Evolutionary conservation across 1,139 yeast species (phyloP), one percentile per base, ranked within the genome.

Genomic region (Trichomonascaceae sp.): DNA sequence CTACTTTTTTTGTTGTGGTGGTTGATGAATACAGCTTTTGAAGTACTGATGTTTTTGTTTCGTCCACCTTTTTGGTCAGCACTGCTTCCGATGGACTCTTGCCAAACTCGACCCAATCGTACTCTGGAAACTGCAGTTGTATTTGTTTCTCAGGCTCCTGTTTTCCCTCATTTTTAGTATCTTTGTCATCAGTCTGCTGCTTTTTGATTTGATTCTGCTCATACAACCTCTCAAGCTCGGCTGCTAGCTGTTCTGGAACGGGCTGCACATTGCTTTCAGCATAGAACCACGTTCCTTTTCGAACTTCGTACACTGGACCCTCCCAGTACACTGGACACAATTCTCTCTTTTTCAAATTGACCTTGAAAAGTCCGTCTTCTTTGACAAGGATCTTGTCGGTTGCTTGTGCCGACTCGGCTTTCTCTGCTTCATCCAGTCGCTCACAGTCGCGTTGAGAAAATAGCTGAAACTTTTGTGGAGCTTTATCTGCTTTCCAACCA

Each of bases 231-330:
- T 87, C 97, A 14, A 87, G 50, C 35, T 70, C 73, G 2, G 62
- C 58, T 0, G 93, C 62, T 3, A 77, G 38, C 1, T 57, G 53
- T 5, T 61, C 62, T 3, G 67, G 55, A 17, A 84, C 56, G 0
- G 96, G 96, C 4, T 54, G 50, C 16, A 53, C 42, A 22, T 48
- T 43, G 26, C 51, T 46, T 35, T 70, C 71, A 4, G 69, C 54
- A 32, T 65, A 61, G 50, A 82, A 84, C 98, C 98, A 87, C 1
- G 74, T 56, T 0, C 95, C 95, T 33, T 97, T 60, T 26, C 95
- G 64, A 1, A 87, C 81, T 42, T 80, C 89, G 50, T 75, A 89
- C 1, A 64, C 60, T 0, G 96, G 93, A 1, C 97, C 97, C 2
- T 74, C 76, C 97, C 97, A 87, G 52, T 76, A 87, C 0, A 77